Conservation (phyloP, 129 eudicot species). For the Flaveria ramosissima region DNA sequence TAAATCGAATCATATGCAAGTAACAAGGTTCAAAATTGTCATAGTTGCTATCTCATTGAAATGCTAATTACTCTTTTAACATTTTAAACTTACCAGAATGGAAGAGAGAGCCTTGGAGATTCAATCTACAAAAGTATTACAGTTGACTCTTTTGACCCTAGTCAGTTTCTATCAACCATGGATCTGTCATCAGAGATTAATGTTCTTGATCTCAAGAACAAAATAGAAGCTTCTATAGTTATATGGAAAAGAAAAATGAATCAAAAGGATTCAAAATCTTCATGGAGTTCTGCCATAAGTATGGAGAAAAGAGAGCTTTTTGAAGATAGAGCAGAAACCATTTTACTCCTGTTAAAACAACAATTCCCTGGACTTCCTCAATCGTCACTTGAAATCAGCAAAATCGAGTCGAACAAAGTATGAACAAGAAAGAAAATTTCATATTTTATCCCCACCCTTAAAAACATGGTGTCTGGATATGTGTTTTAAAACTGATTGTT, state of each 20-base stretch:
- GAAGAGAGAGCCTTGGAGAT: slow-evolving; percentile 79
- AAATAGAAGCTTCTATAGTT: slow-evolving; percentile 83
- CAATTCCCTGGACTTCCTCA: slow-evolving; percentile 82
- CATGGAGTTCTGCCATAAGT: slow-evolving; percentile 74
- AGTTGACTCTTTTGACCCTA: slow-evolving; percentile 74
- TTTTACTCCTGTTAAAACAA: slow-evolving; percentile 69
- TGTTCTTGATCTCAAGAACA: slow-evolving; percentile 79
- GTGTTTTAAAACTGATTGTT: neutral
- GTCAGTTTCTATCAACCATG: slow-evolving; percentile 66
- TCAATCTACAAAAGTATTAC: slow-evolving; percentile 69
- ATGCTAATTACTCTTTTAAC: neutral
- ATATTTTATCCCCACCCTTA: neutral
- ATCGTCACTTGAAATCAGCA: slow-evolving; percentile 76
- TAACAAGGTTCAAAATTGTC: neutral
- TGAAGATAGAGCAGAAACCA: slow-evolving; percentile 86
- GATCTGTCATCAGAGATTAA: slow-evolving; percentile 69
- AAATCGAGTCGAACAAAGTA: slow-evolving; percentile 51
- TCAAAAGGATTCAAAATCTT: slow-evolving; percentile 62
- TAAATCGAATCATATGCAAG: neutral
- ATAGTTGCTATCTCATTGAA: neutral
- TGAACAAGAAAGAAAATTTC: neutral
- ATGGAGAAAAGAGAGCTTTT: slow-evolving; percentile 79
- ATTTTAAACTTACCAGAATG: slow-evolving; percentile 54
- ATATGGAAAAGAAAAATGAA: slow-evolving; percentile 84
- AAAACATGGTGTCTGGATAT: neutral